Percentiles rank a stretch among this genome's conserved stretches.
These are phyloP conservation scores for Barnettozyma salicaria DNA, from an alignment of 805 yeast species.

Conservation along the genomic window DNA sequence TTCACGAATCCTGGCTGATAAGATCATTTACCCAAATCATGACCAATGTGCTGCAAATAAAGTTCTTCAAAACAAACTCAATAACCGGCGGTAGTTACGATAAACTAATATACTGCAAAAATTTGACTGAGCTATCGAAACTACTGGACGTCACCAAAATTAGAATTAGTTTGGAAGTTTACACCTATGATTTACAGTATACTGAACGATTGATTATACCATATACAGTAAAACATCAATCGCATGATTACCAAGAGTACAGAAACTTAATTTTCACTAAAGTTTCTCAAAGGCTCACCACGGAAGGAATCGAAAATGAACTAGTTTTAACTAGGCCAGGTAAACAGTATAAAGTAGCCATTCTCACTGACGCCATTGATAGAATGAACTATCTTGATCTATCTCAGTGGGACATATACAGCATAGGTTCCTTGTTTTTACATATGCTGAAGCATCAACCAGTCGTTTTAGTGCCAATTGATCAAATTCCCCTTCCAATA, in stretches of 20 bases:
- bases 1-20: constrained; percentile 88
- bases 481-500: constrained; percentile 46
- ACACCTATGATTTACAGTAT: constrained; percentile 52
- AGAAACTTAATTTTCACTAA: constrained; percentile 42
- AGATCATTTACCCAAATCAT: constrained; percentile 70
- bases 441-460: constrained; percentile 47
- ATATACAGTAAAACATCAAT: constrained; percentile 27
- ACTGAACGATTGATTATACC: constrained; percentile 46
- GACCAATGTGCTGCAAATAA: constrained; percentile 52
- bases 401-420: constrained; percentile 57
- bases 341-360: constrained; percentile 37
- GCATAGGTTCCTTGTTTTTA: constrained; percentile 36
- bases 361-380: constrained; percentile 43
- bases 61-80: constrained; percentile 31
- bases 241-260: constrained; percentile 29
- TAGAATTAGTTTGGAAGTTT: constrained; percentile 70
- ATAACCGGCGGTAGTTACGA: constrained; percentile 13
- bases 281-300: constrained; percentile 41
- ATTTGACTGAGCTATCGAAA: constrained; percentile 27
- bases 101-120: constrained; percentile 31
- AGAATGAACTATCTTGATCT: constrained; percentile 53
- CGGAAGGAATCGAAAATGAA: constrained; percentile 35
- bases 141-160: constrained; percentile 68
- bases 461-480: constrained; percentile 46
- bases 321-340: constrained; percentile 54